Evolutionary conservation across 2,329 filamentous ascomycete genomes (phyloP), one percentile per base, ranked within the genome.

Genomic region (Colletotrichum sp.): DNA sequence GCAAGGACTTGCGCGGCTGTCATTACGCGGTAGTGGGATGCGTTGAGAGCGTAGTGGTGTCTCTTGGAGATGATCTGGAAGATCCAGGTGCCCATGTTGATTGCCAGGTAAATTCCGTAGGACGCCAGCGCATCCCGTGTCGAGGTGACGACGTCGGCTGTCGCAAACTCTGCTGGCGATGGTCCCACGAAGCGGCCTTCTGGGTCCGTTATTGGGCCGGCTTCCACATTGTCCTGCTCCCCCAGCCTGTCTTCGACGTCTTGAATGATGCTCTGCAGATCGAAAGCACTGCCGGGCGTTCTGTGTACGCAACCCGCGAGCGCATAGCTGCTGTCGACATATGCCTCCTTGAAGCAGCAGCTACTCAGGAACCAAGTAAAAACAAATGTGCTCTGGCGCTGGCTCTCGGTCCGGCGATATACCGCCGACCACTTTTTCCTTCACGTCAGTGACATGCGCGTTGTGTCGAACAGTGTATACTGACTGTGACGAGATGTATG

Each of bases 301-400:
- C 69, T 36, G 63, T 55, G 69, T 5, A 72, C 12, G 32, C 73
- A 75, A n/a, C 62, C 69, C 26, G 63, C 30, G 18, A 52, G 15
- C 12, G 26, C 30, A 6, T 10, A 13, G 16, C 21, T 39, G 8
- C 24, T 2, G 8, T 60, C 16, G 1, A 16, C 18, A n/a, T 62
- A n/a, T 1, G 28, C 12, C 60, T 71, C 59, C 13, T 34, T 30
- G 36, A 65, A 75, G 52, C 72, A 75, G 32, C 16, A 52, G 68
- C 72, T 75, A 52, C 68, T 67, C 21, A 75, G 13, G 30, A 63
- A 71, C 68, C 72, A 75, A n/a, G 57, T 60, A 15, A 71, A 18
- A 32, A 34, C 36, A 36, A 75, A 66, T 6, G 72, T 75, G 34
- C 44, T 74, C 32, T 52, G 39, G 49, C 28, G 32, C 26, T 24